phyloP scores from a whole-genome alignment of 352 stramenopile species.

The Globisporangium camurandrum region DNA sequence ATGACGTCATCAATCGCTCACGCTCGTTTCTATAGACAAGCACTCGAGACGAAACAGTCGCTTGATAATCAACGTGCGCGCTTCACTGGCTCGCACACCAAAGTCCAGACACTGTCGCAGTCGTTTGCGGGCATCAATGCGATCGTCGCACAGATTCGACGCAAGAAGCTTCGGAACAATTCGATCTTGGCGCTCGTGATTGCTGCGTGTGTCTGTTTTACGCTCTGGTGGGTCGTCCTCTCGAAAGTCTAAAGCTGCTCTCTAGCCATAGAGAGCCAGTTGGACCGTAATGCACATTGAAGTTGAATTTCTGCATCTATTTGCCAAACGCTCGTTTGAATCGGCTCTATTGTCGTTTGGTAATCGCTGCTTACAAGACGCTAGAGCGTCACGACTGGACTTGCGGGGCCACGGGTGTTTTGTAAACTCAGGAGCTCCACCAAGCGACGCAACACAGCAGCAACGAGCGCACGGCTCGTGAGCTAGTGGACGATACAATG shows the following conservation, averaged over 20 bases:
- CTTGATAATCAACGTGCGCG: constrained; percentile 86
- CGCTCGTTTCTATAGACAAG: constrained; percentile 46
- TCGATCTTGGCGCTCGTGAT: constrained; percentile 95
- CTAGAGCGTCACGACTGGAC: constrained; percentile 38
- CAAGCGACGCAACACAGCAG: constrained; percentile 34
- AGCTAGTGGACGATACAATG: constrained; percentile 21
- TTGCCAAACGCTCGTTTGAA: too few relatives aligned
- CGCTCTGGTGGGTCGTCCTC: constrained; percentile 91
- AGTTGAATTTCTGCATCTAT: too few relatives aligned
- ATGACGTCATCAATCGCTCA: constrained; percentile 8
- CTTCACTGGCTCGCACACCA: constrained; percentile 80
- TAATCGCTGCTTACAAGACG: not conserved
- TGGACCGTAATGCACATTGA: too few relatives aligned
- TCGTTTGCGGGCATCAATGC: constrained; percentile 94
- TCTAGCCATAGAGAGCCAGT: too few relatives aligned
- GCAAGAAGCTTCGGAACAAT: constrained; percentile 96
- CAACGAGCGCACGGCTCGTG: constrained; percentile 38
- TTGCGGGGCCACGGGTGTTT: constrained; percentile 21
- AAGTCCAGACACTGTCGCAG: constrained; percentile 77
- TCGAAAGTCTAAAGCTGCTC: constrained; percentile 58
- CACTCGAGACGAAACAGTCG: constrained; percentile 78
- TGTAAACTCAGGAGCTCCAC: constrained; percentile 39
- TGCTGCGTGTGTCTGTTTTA: constrained; percentile 94
- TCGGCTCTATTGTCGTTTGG: not conserved
- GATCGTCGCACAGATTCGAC: constrained; percentile 94